Evolutionary conservation across 1,284 basidiomycete genomes (phyloP).

Genomic region (Sanghuangporus baumii): DNA sequence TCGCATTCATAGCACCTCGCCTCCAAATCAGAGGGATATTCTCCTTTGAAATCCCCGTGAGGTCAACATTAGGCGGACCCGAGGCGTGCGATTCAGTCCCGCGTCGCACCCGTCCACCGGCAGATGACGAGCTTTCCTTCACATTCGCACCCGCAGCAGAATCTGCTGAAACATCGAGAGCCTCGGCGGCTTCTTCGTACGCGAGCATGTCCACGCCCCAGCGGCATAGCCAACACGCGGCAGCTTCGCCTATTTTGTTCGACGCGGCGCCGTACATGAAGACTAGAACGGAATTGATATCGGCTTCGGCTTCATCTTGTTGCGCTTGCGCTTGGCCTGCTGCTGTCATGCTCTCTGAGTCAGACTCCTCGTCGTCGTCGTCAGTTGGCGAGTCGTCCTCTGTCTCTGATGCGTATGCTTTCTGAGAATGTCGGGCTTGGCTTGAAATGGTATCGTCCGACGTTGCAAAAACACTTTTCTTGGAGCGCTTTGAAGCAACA

Average conservation of each 20-base stretch:
- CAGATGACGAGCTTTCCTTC: slow-evolving; percentile 12
- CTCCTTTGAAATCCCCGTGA: slow-evolving; percentile 3
- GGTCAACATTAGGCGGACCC: slow-evolving; percentile 13
- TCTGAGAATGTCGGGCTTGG: slow-evolving; percentile 2
- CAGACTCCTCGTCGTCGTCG: slow-evolving; percentile 16
- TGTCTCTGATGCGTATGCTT: slow-evolving; percentile 22
- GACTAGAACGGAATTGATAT: slow-evolving; percentile 23
- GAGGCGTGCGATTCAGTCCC: slow-evolving; percentile 17
- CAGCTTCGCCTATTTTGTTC: slow-evolving; percentile 88
- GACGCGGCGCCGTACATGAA: slow-evolving; percentile 80
- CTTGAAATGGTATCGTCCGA: not conserved
- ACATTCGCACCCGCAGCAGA: not conserved
- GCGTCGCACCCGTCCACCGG: slow-evolving; percentile 16
- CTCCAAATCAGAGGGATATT: slow-evolving; percentile 55
- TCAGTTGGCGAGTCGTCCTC: slow-evolving; percentile 30
- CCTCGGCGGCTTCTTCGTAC: slow-evolving; percentile 48
- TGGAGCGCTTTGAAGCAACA: not conserved
- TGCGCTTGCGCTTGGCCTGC: slow-evolving; percentile 1
- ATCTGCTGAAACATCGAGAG: not conserved
- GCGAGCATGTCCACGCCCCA: slow-evolving; percentile 80
- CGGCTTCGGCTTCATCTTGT: not conserved
- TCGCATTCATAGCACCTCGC: slow-evolving; percentile 55
- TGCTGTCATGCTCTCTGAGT: slow-evolving; percentile 22
- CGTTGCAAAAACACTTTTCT: not conserved
- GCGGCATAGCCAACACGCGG: slow-evolving; percentile 80